These are phyloP conservation scores for Glycyrrhiza uralensis DNA, from an alignment of 306 rosid species.

Conservation along the genomic window DNA sequence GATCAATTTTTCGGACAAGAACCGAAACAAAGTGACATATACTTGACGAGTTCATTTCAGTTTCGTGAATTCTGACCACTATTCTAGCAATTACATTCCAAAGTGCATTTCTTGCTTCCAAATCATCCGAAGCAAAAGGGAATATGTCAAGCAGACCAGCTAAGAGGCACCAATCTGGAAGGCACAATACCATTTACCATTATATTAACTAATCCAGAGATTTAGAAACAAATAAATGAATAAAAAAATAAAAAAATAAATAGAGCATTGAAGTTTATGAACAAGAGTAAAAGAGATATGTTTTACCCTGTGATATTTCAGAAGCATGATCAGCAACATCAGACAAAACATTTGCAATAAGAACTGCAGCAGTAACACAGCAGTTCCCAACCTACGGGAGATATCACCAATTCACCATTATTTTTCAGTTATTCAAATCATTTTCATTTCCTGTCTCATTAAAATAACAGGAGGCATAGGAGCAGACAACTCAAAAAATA, in stretches of 20 bases:
- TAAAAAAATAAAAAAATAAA: background rate
- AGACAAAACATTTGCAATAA: constrained; percentile 81
- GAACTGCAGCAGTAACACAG: constrained; percentile 76
- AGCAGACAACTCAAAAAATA: background rate
- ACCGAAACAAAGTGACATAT: constrained; percentile 49
- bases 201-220: constrained; percentile 14
- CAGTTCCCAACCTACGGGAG: constrained; percentile 71
- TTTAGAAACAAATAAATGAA: no score
- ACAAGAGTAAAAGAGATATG: background rate
- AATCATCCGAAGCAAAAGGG: constrained; percentile 76
- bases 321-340: constrained; percentile 54
- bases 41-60: constrained; percentile 54
- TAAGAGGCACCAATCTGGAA: constrained; percentile 58
- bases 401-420: constrained; percentile 21
- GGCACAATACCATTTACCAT: constrained; percentile 28
- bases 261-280: background rate
- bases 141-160: constrained; percentile 83
- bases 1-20: constrained; percentile 61
- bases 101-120: constrained; percentile 80
- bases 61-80: constrained; percentile 53
- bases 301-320: constrained; percentile 62
- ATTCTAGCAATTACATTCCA: constrained; percentile 77
- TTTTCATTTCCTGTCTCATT: background rate
- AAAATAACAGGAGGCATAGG: background rate
- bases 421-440: constrained; percentile 21